Evolutionary conservation across 352 stramenopile genomes (phyloP).

Genomic region (Elongisporangium anandrum): DNA sequence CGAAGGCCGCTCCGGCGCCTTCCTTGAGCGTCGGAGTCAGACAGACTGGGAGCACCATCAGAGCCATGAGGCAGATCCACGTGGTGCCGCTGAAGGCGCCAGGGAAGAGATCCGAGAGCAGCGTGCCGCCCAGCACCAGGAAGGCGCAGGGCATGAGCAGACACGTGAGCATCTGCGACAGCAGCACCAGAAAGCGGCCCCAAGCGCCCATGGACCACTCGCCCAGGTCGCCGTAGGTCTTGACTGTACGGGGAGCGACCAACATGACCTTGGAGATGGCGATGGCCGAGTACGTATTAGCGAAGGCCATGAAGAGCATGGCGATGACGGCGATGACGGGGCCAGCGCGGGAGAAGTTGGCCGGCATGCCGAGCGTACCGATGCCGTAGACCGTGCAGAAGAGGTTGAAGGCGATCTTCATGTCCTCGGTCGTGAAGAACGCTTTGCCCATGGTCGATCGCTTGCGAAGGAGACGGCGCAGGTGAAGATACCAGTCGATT

Average conservation of each 20-base stretch:
- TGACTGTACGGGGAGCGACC: slow-evolving; percentile 33
- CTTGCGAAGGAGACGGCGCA: slow-evolving; percentile 3
- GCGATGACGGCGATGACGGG: slow-evolving; percentile 34
- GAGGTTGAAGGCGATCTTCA: slow-evolving; percentile 38
- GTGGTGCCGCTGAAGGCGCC: slow-evolving; percentile 27
- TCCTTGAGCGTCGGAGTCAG: slow-evolving; percentile 48
- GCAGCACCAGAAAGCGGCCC: slow-evolving; percentile 27
- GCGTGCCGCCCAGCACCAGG: slow-evolving; percentile 35
- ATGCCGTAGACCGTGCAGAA: slow-evolving; percentile 58
- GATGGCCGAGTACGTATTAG: slow-evolving; percentile 45
- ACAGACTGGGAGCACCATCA: slow-evolving; percentile 23
- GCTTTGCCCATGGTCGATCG: slow-evolving; percentile 6
- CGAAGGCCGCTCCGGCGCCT: slow-evolving; percentile 24
- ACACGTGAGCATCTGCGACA: slow-evolving; percentile 37
- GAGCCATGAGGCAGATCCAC: slow-evolving; percentile 46
- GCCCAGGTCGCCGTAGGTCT: slow-evolving; percentile 45
- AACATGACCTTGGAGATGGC: slow-evolving; percentile 44
- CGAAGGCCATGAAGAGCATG: slow-evolving; percentile 44
- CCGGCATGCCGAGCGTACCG: slow-evolving; percentile 50
- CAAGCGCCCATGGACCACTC: slow-evolving; percentile 33
- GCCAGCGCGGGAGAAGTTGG: slow-evolving; percentile 46
- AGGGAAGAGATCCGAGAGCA: slow-evolving; percentile 40
- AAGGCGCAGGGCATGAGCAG: slow-evolving; percentile 34
- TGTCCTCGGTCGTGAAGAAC: slow-evolving; percentile 39
- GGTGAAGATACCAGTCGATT: not conserved